These are phyloP conservation scores for Metschnikowia shivogae DNA, from an alignment of 805 yeast genomes.

Conservation along the genomic window DNA sequence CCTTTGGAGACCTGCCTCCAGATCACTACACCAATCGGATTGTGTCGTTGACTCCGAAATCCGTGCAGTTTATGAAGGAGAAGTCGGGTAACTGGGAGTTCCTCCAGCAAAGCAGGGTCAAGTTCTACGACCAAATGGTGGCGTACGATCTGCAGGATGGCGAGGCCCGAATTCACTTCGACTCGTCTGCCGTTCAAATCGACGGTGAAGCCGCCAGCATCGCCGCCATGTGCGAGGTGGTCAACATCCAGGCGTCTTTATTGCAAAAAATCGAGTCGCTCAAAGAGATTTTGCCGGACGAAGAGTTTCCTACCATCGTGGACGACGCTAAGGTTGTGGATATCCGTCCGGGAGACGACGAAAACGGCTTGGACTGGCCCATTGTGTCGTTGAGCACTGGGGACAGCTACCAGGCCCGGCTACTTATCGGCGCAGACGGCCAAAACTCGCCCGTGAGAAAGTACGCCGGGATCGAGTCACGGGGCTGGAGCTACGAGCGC, in stretches of 20 bases:
- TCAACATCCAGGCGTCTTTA: conserved; percentile 76
- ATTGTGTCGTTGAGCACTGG: conserved; percentile 66
- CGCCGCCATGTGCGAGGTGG: conserved; percentile 86
- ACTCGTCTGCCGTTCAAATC: conserved; percentile 44
- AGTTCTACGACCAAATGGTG: conserved; percentile 73
- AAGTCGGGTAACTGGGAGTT: conserved; percentile 74
- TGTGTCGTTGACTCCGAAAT: conserved; percentile 79
- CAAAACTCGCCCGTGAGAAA: conserved; percentile 87
- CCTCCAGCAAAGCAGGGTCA: conserved; percentile 65
- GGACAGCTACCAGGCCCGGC: conserved; percentile 55
- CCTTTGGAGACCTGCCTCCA: conserved; percentile 44
- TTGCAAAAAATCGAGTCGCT: conserved; percentile 43
- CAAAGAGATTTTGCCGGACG: conserved; percentile 16
- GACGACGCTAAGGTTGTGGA: conserved; percentile 66
- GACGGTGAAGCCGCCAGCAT: conserved; percentile 21
- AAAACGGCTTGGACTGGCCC: conserved; percentile 62
- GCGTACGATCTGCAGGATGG: conserved; percentile 79
- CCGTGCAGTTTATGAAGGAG: conserved; percentile 56
- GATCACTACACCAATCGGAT: conserved; percentile 70
- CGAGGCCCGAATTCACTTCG: conserved; percentile 68
- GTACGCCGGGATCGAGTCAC: conserved; percentile 73
- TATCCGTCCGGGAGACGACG: conserved; percentile 33
- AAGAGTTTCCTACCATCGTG: conserved; percentile 35
- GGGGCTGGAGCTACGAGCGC: conserved; percentile 89
- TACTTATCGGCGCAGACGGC: conserved; percentile 95